Evolutionary conservation across 2,329 filamentous ascomycete species (phyloP).

Genomic region (Cladophialophora psammophila): DNA sequence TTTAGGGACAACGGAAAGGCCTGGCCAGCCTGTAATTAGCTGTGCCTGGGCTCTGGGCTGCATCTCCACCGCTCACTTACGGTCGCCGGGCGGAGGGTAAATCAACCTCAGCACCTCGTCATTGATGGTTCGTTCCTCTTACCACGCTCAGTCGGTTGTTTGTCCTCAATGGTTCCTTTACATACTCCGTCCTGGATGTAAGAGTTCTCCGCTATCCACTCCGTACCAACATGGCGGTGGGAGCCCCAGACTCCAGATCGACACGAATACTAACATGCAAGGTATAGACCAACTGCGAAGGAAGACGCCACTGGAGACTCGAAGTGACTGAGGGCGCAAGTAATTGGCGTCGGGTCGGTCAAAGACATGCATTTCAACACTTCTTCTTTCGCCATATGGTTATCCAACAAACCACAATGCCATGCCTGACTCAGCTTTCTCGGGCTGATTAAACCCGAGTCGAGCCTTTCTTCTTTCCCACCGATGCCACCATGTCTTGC

Average conservation of each 20-base stretch:
- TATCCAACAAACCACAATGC: slow-evolving; percentile 12
- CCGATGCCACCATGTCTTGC: background rate
- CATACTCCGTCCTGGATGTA: background rate
- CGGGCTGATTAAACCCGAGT: slow-evolving; percentile 29
- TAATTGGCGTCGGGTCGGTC: slow-evolving; percentile 16
- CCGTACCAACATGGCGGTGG: background rate
- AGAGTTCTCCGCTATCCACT: background rate
- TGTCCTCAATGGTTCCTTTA: no score
- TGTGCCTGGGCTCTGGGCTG: background rate
- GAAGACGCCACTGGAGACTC: background rate
- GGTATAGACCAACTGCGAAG: background rate
- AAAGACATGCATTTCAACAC: slow-evolving; percentile 23
- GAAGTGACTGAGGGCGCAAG: background rate
- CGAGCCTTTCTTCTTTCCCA: background rate
- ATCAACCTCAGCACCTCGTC: slow-evolving; percentile 16
- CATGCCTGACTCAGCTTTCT: slow-evolving; percentile 24
- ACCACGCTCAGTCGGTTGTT: no score
- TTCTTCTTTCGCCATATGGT: slow-evolving; percentile 13
- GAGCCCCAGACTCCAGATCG: slow-evolving; percentile 2
- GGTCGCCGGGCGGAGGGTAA: slow-evolving; percentile 20
- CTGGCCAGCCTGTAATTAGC: background rate
- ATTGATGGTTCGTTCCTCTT: background rate
- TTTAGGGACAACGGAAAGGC: slow-evolving; percentile 8
- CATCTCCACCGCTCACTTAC: background rate
- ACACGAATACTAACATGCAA: background rate